Conservation (phyloP, 306 rosid genomes). For the Medicago ruthenica region DNA sequence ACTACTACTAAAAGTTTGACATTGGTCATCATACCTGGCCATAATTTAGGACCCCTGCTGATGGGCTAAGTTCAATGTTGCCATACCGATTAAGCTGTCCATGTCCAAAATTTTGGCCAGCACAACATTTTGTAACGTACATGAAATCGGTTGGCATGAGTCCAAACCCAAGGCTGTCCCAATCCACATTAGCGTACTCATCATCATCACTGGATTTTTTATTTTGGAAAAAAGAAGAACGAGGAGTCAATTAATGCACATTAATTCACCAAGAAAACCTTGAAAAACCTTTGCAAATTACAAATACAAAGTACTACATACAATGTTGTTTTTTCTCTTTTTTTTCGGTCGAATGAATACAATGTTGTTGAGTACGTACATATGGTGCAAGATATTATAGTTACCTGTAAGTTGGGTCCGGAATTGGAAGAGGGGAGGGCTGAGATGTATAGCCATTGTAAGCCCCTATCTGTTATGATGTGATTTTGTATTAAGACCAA, state of each 20-base stretch:
- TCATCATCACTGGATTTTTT: slow-evolving; percentile 46
- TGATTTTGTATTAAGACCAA: neutral
- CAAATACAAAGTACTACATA: too few relatives aligned
- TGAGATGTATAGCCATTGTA: slow-evolving; percentile 42
- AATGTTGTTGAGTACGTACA: neutral
- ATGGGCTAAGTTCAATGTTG: slow-evolving; percentile 74
- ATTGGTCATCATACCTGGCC: slow-evolving; percentile 67
- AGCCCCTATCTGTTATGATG: slow-evolving; percentile 32
- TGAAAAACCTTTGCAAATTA: neutral
- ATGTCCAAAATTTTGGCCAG: slow-evolving; percentile 53
- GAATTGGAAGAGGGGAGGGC: slow-evolving; percentile 30
- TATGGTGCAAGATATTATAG: neutral
- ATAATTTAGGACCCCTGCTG: slow-evolving; percentile 87
- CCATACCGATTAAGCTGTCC: slow-evolving; percentile 71
- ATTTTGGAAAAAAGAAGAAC: neutral
- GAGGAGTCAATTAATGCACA: neutral
- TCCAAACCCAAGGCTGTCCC: slow-evolving; percentile 87
- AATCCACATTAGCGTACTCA: slow-evolving; percentile 66
- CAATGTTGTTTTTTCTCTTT: neutral
- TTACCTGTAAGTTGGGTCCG: slow-evolving; percentile 38
- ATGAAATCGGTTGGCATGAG: slow-evolving; percentile 74
- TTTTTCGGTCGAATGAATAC: too few relatives aligned
- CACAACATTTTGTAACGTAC: slow-evolving; percentile 61
- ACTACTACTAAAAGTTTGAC: neutral
- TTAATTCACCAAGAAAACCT: neutral